A percentile compares a stretch with the other conserved stretches of the same genome.
phyloP scores from a whole-genome alignment of 208 protist genomes.

The Crithidia brevicula region DNA sequence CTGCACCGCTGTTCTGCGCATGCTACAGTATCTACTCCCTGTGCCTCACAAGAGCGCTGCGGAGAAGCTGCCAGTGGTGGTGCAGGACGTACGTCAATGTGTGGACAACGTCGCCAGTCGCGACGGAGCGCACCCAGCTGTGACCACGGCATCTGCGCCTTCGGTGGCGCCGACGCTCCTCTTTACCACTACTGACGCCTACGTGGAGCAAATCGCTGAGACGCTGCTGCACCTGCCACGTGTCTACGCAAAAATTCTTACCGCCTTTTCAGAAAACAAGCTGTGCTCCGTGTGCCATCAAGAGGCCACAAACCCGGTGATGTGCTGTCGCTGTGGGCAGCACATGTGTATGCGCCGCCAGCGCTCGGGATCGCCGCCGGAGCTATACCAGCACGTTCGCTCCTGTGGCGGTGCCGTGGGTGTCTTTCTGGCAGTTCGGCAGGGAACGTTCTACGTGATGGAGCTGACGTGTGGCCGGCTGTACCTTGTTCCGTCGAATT shows the following conservation, averaged over 20 bases:
- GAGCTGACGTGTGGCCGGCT: conserved; percentile 44
- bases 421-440: conserved; percentile 48
- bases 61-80: conserved; percentile 13
- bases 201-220: conserved; percentile 37
- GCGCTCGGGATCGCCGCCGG: conserved; percentile 17
- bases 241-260: conserved; percentile 45
- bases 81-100: conserved; percentile 1
- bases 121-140: background rate
- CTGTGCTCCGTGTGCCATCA: conserved; percentile 33
- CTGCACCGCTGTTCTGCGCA: conserved; percentile 41
- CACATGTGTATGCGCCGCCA: conserved; percentile 39
- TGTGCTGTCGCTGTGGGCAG: conserved; percentile 69
- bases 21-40: conserved; percentile 64
- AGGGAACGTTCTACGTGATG: conserved; percentile 49
- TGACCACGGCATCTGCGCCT: background rate
- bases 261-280: conserved; percentile 24
- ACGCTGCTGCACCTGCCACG: conserved; percentile 57
- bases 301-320: conserved; percentile 32
- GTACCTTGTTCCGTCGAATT: conserved; percentile 40
- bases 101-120: background rate
- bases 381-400: conserved; percentile 63
- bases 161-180: conserved; percentile 3
- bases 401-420: conserved; percentile 58
- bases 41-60: conserved; percentile 11
- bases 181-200: conserved; percentile 27